phyloP scores from a whole-genome alignment of 2,329 filamentous ascomycete genomes.

The Nemania serpens region DNA sequence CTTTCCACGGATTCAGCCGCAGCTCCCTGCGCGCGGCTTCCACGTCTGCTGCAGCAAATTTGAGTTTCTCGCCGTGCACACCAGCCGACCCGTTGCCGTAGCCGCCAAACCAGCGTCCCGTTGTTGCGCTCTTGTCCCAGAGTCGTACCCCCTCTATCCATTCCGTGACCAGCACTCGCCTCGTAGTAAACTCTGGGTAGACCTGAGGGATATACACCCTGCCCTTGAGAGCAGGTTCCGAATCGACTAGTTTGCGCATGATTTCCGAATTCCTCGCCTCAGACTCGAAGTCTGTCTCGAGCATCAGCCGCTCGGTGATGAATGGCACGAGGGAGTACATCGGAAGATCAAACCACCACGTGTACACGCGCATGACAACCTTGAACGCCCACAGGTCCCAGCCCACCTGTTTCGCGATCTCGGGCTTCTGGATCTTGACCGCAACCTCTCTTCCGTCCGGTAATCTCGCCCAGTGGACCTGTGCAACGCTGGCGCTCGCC shows the following conservation, averaged over 20 bases:
- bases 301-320: constrained; percentile 85
- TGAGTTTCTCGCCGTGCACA: constrained; percentile 68
- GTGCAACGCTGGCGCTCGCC: constrained; percentile 89
- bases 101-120: constrained; percentile 76
- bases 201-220: constrained; percentile 88
- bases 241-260: constrained; percentile 77
- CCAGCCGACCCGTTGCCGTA: constrained; percentile 78
- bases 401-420: constrained; percentile 86
- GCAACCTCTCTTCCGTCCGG: constrained; percentile 89
- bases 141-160: constrained; percentile 96
- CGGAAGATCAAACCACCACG: constrained; percentile 89
- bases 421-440: constrained; percentile 94
- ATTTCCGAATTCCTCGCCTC: constrained; percentile 86
- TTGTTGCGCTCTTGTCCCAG: constrained; percentile 88
- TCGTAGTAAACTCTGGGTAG: constrained; percentile 80
- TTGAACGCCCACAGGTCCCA: constrained; percentile 98
- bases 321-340: constrained; percentile 90
- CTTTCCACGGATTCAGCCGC: constrained; percentile 57
- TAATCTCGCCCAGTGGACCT: constrained; percentile 92
- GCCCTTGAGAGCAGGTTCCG: constrained; percentile 74
- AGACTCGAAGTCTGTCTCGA: constrained; percentile 93
- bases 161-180: constrained; percentile 87
- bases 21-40: constrained; percentile 51
- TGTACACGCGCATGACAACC: constrained; percentile 81
- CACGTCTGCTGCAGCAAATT: constrained; percentile 51